These are phyloP conservation scores for Coccinonectria pachysandricola DNA, from an alignment of 2,329 filamentous ascomycete species.

Conservation along the genomic window DNA sequence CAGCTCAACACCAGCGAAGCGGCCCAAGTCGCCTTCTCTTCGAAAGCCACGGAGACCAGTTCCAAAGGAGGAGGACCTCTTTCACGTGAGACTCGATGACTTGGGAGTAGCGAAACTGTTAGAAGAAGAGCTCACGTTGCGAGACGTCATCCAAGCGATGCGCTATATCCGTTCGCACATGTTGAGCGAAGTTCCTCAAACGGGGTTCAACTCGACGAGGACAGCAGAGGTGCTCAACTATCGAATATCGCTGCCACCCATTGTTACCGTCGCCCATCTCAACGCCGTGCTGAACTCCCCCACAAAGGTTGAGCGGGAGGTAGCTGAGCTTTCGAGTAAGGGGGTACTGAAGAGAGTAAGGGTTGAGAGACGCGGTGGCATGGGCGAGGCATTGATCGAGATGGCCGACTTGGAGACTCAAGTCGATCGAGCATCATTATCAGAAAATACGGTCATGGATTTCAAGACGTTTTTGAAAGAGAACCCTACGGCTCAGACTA, in stretches of 20 bases:
- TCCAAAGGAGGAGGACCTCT: constrained; percentile 20
- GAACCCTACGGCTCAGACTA: constrained; percentile 34
- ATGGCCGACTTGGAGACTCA: constrained; percentile 43
- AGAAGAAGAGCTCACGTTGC: constrained; percentile 43
- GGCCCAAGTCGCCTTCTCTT: constrained; percentile 14
- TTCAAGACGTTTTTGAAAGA: constrained; percentile 42
- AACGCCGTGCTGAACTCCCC: constrained; percentile 52
- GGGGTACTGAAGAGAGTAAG: constrained; percentile 52
- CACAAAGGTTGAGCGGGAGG: constrained; percentile 56
- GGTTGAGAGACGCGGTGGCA: constrained; percentile 49
- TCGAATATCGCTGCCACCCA: constrained; percentile 46
- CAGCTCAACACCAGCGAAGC: constrained; percentile 8
- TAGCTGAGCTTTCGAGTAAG: constrained; percentile 46
- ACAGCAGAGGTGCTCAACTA: constrained; percentile 55
- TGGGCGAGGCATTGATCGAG: constrained; percentile 56
- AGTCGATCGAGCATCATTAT: constrained; percentile 28
- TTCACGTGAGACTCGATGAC: constrained; percentile 46
- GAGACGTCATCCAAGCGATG: constrained; percentile 56
- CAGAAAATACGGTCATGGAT: constrained; percentile 33
- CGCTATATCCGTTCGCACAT: constrained; percentile 49
- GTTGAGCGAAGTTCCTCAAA: constrained; percentile 53
- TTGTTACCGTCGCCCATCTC: constrained; percentile 57
- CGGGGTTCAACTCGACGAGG: constrained; percentile 54
- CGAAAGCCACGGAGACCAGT: constrained; percentile 16
- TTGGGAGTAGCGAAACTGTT: constrained; percentile 45